Base-by-base conservation (phyloP, 495 filamentous ascomycete genomes). In the Viridothelium virens region DNA sequence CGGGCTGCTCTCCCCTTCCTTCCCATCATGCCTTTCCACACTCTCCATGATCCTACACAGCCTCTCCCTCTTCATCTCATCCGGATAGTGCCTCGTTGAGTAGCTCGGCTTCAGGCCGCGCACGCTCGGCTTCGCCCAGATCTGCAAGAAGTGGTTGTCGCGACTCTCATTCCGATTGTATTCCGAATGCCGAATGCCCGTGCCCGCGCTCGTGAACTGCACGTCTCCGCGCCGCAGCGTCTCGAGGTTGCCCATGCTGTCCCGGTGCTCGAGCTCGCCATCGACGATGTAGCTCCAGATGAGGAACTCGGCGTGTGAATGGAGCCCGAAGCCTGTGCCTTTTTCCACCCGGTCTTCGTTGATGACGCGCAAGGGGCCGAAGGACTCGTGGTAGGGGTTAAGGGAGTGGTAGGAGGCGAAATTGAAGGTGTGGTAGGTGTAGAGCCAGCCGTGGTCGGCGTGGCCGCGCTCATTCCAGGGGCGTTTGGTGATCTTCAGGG, bases 281-380 rank as follows among this genome's bases (percentile, higher is more conserved):
- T 75, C 84, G 6, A 93, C 79, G 70, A 92, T 87, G 78, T 93
- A 93, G 69, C 82, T 85, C 80, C 90, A 93, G 78, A 93, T 92
- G 76, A 92, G 88, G 69, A 88, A 89, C 73, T 92, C 86, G 70
- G 84, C 83, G 78, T 95, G 90, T 34, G 85, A 85, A 73, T 95
- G 91, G 1, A 89, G 91, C 12, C 88, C 87, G 77, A 92, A 92
- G 34, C 89, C 90, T 33, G 81, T 84, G 61, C 81, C 78, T 25
- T 83, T 74, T 47, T 83, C 79, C 38, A 93, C 89, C 33, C 88
- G 86, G 75, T 93, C 90, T 75, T 95, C 91, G 76, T 92, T 92
- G 67, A 92, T 83, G 14, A 92, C 89, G 63, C 90, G 86, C 48
- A 92, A 78, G 36, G 83, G 80, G 16, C 90, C 90, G 72, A 87